A percentile compares a stretch with the other conserved stretches of the same genome.
phyloP scores from a whole-genome alignment of 2,329 filamentous ascomycete genomes.

The Knoxdaviesia capensis region DNA sequence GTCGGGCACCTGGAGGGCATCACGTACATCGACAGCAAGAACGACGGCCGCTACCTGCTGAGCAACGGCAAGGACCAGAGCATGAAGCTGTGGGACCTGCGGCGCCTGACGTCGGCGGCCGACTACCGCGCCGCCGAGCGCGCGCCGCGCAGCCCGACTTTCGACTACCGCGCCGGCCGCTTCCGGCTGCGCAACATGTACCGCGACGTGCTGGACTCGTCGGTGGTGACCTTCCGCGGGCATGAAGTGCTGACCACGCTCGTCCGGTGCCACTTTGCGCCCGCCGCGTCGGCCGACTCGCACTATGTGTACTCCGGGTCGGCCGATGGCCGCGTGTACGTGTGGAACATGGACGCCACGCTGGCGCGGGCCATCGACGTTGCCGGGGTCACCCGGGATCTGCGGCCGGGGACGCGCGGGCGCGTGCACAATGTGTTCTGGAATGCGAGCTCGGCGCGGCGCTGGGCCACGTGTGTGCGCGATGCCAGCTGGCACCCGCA shows the following conservation, averaged over 20 bases:
- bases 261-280: constrained; percentile 90
- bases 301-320: constrained; percentile 88
- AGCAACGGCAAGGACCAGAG: constrained; percentile 92
- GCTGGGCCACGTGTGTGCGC: constrained; percentile 62
- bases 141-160: constrained; percentile 33
- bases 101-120: constrained; percentile 66
- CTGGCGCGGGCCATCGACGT: constrained; percentile 64
- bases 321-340: constrained; percentile 70
- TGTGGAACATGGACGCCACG: constrained; percentile 89
- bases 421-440: neutral
- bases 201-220: constrained; percentile 47
- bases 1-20: constrained; percentile 46
- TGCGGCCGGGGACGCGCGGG: constrained; percentile 23
- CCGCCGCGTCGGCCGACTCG: constrained; percentile 65
- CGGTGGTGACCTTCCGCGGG: constrained; percentile 79
- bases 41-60: constrained; percentile 62
- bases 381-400: constrained; percentile 36
- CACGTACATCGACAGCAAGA: constrained; percentile 51
- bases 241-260: constrained; percentile 78
- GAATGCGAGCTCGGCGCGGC: neutral
- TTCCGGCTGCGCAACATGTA: neutral
- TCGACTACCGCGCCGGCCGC: constrained; percentile 50
- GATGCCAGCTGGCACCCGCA: constrained; percentile 85
- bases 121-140: constrained; percentile 30
- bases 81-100: constrained; percentile 91